A percentile compares a stretch with the other conserved stretches of the same genome.
Evolutionary conservation across 495 filamentous ascomycete species (phyloP).

Genomic region (Oleoguttula mirabilis): DNA sequence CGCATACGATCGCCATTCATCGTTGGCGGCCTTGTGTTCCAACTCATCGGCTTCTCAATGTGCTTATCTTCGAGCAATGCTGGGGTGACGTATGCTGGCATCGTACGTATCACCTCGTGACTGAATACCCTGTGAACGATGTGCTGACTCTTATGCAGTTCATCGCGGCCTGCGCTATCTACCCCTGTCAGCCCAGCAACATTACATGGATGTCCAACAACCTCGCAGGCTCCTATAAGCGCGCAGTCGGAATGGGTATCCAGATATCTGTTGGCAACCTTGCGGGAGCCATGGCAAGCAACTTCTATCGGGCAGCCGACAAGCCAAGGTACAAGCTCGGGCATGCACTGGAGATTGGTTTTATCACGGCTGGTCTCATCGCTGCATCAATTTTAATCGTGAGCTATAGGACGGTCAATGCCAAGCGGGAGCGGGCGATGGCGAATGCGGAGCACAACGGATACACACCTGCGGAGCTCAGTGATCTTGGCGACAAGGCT

Average conservation of each 20-base stretch:
- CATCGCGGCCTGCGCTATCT: constrained; percentile 51
- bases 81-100: constrained; percentile 57
- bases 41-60: constrained; percentile 56
- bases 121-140: too few relatives aligned
- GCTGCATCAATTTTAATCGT: background rate
- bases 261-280: constrained; percentile 66
- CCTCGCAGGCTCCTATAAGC: constrained; percentile 57
- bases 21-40: constrained; percentile 47
- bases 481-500: constrained; percentile 50
- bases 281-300: constrained; percentile 35
- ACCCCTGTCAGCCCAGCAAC: constrained; percentile 45
- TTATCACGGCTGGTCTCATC: background rate
- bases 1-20: constrained; percentile 54
- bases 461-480: constrained; percentile 43
- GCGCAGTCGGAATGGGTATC: constrained; percentile 60
- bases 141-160: too few relatives aligned
- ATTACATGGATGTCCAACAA: constrained; percentile 63
- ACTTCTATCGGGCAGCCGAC: background rate
- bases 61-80: constrained; percentile 37
- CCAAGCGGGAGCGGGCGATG: constrained; percentile 29
- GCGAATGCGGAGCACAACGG: constrained; percentile 34
- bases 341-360: background rate
- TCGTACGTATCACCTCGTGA: constrained; percentile 21
- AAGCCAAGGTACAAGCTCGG: background rate
- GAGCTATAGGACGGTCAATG: background rate